phyloP scores from a whole-genome alignment of 805 yeast genomes.

The Saccharomyces mikatae region DNA sequence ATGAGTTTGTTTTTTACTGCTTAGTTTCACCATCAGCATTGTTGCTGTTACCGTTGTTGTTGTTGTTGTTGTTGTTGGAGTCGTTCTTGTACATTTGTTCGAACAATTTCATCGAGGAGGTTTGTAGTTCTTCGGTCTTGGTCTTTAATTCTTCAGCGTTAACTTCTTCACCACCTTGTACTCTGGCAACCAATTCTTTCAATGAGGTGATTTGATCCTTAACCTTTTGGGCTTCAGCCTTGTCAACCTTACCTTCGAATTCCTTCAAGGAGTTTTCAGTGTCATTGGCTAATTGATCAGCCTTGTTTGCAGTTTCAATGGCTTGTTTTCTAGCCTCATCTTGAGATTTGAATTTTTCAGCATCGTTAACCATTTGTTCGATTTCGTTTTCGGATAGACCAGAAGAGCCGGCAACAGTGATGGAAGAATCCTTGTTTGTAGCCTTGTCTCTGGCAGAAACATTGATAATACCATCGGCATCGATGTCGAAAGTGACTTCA shows the following conservation, averaged over 20 bases:
- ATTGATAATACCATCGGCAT: conserved; percentile 95
- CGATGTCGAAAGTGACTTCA: conserved; percentile 88
- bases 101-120: conserved; percentile 65
- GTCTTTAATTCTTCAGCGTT: conserved; percentile 54
- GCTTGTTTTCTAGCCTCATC: conserved; percentile 82
- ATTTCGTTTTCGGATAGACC: conserved; percentile 87
- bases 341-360: conserved; percentile 80
- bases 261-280: conserved; percentile 79
- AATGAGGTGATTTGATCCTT: conserved; percentile 46
- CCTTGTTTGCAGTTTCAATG: conserved; percentile 70
- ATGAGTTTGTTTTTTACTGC: conserved; percentile 3
- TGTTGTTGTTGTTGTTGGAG: conserved; percentile 12
- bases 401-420: conserved; percentile 93
- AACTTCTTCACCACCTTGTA: conserved; percentile 51
- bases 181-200: conserved; percentile 61
- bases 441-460: conserved; percentile 92
- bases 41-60: conserved; percentile 1
- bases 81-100: conserved; percentile 46
- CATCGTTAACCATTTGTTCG: conserved; percentile 84
- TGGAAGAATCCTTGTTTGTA: conserved; percentile 86
- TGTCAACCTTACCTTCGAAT: conserved; percentile 53
- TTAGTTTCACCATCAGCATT: conserved; percentile 10
- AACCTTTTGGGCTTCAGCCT: conserved; percentile 39
- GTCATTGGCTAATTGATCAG: conserved; percentile 74
- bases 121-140: conserved; percentile 69